phyloP scores from a whole-genome alignment of 2,329 filamentous ascomycete species.

The Ophiostoma quercus region DNA sequence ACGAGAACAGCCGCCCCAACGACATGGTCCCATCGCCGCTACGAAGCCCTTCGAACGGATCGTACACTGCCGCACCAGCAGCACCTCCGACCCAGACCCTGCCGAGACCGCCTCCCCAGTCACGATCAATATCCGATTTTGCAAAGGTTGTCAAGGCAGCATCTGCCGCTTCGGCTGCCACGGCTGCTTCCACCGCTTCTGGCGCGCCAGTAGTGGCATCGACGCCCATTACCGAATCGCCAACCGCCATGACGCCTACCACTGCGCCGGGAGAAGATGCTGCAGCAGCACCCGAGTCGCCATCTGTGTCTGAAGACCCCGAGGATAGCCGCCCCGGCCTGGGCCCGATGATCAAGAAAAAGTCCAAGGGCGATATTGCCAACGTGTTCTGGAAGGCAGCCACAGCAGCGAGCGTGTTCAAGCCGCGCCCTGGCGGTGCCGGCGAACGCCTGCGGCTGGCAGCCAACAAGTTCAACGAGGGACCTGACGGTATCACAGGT shows the following conservation, averaged over 20 bases:
- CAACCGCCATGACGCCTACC: background rate
- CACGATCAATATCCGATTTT: background rate
- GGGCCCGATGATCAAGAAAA: slow-evolving; percentile 83
- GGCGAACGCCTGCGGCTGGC: slow-evolving; percentile 68
- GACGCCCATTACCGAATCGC: background rate
- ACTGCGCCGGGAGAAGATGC: background rate
- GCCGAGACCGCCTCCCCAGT: slow-evolving; percentile 15
- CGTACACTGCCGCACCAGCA: background rate
- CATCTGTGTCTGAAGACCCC: slow-evolving; percentile 29
- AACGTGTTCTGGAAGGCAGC: slow-evolving; percentile 76
- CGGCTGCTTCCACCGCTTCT: background rate
- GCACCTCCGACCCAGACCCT: background rate
- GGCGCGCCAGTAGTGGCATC: background rate
- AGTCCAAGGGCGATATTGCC: slow-evolving; percentile 66
- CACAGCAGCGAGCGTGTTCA: slow-evolving; percentile 66
- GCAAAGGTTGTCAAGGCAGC: slow-evolving; percentile 3
- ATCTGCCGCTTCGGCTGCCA: background rate
- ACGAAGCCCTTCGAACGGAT: slow-evolving; percentile 24
- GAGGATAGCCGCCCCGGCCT: slow-evolving; percentile 62
- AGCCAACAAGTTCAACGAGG: slow-evolving; percentile 55
- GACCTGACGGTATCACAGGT: slow-evolving; percentile 81
- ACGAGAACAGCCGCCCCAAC: slow-evolving; percentile 2
- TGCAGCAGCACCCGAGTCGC: slow-evolving; percentile 21
- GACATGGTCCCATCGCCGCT: slow-evolving; percentile 22
- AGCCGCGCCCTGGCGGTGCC: slow-evolving; percentile 80